phyloP scores from a whole-genome alignment of 2,329 filamentous ascomycete species.

The Aspergillus pseudotamarii region DNA sequence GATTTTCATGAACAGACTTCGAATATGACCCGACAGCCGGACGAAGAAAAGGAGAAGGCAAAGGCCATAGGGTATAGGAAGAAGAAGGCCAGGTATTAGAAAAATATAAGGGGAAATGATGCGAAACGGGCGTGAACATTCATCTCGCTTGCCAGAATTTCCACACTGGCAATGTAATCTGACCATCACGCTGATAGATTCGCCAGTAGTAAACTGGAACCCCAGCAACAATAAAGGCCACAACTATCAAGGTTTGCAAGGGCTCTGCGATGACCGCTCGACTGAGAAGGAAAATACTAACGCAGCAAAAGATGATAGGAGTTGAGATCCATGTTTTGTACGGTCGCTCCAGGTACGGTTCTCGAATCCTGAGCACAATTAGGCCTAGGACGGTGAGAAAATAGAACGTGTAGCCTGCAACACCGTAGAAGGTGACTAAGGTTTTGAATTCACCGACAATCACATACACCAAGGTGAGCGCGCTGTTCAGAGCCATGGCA shows the following conservation, averaged over 20 bases:
- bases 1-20: background rate
- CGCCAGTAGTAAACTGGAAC: conserved; percentile 89
- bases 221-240: conserved; percentile 80
- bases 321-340: conserved; percentile 97
- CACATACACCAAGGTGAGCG: conserved; percentile 76
- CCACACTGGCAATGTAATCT: conserved; percentile 38
- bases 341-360: conserved; percentile 84
- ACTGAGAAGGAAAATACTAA: conserved; percentile 87
- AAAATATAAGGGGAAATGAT: conserved; percentile 6
- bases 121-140: background rate
- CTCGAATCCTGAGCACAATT: conserved; percentile 83
- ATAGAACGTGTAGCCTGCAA: conserved; percentile 96
- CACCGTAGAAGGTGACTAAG: conserved; percentile 93
- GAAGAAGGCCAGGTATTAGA: background rate
- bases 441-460: conserved; percentile 87
- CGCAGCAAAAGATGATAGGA: conserved; percentile 97
- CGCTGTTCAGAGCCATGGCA: conserved; percentile 79
- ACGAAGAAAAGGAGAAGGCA: background rate
- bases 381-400: conserved; percentile 92
- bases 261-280: conserved; percentile 89
- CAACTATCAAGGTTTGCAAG: conserved; percentile 82
- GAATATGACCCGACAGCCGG: background rate
- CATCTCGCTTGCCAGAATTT: conserved; percentile 47
- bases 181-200: conserved; percentile 66
- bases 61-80: background rate